Conservation (phyloP, 2,329 filamentous ascomycete species). For the Xylaria sp. region DNA sequence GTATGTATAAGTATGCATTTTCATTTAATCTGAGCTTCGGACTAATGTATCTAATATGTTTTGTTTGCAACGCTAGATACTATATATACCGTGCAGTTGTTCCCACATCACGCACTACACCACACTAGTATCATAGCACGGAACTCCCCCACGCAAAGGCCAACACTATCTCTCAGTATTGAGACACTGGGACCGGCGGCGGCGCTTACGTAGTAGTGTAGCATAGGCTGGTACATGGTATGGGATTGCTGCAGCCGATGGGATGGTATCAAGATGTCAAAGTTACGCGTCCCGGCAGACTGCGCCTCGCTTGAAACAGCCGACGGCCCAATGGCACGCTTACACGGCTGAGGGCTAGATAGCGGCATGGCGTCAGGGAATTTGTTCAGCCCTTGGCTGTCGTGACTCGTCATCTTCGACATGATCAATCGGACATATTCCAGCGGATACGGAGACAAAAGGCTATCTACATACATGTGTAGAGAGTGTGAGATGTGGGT, state of each 20-base stretch:
- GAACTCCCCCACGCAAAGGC: slow-evolving; percentile 21
- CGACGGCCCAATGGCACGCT: slow-evolving; percentile 25
- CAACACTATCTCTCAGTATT: slow-evolving; percentile 9
- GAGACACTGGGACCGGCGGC: not conserved
- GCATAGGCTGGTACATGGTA: not conserved
- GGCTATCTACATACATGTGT: not conserved
- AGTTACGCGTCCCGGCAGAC: slow-evolving; percentile 31
- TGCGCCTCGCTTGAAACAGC: slow-evolving; percentile 27
- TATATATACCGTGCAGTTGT: not conserved
- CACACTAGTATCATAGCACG: slow-evolving; percentile 3
- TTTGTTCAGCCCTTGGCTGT: slow-evolving; percentile 11
- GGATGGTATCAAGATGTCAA: slow-evolving; percentile 1
- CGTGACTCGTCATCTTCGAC: slow-evolving; percentile 21
- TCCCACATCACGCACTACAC: not conserved
- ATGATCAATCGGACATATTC: not conserved
- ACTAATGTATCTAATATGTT: not conserved
- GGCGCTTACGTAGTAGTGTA: not conserved
- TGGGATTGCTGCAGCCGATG: not conserved
- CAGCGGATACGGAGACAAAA: not conserved
- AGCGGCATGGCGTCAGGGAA: slow-evolving; percentile 4
- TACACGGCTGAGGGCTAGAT: slow-evolving; percentile 9
- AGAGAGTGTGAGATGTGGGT: not conserved
- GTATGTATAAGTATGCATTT: not conserved
- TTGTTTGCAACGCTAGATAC: not conserved
- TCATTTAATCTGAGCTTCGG: not conserved